phyloP scores from a whole-genome alignment of 192 early-diverging fungal genomes.

The Mortierella hygrophila region DNA sequence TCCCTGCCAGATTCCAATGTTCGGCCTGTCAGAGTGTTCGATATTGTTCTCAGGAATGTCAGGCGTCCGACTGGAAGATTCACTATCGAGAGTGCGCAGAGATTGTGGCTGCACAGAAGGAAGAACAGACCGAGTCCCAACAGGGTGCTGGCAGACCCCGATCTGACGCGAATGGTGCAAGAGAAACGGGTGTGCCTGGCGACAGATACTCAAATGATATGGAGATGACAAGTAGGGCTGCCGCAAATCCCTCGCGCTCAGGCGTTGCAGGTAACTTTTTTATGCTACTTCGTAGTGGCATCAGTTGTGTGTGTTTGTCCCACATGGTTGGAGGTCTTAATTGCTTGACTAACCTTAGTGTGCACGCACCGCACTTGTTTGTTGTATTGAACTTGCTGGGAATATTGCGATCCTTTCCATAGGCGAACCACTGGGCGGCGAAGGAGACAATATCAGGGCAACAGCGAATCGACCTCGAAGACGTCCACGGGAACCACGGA shows the following conservation, averaged over 20 bases:
- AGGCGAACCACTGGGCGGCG: slow-evolving; percentile 31
- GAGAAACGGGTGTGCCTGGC: background rate
- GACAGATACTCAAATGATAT: background rate
- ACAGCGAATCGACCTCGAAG: slow-evolving; percentile 37
- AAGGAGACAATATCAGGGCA: slow-evolving; percentile 45
- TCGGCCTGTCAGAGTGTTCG: slow-evolving; percentile 53
- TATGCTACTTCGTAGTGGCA: background rate
- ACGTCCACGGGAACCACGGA: slow-evolving; percentile 58
- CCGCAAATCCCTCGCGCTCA: background rate
- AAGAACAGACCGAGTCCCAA: slow-evolving; percentile 3
- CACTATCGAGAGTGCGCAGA: slow-evolving; percentile 66
- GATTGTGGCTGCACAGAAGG: slow-evolving; percentile 22
- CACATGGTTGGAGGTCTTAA: background rate
- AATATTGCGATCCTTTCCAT: background rate
- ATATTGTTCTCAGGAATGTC: slow-evolving; percentile 75
- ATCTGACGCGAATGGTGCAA: background rate
- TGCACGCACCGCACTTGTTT: slow-evolving; percentile 11
- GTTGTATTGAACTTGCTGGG: slow-evolving; percentile 26
- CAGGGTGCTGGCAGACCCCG: background rate
- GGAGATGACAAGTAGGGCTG: background rate
- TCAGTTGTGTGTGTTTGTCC: background rate
- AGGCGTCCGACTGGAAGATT: slow-evolving; percentile 66
- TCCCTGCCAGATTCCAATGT: slow-evolving; percentile 51
- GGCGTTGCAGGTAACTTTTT: slow-evolving; percentile 1
- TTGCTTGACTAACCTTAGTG: background rate